A percentile compares a stretch with the other conserved stretches of the same genome.
phyloP scores from a whole-genome alignment of 371 early-diverging fungal species.

The Mortierella sp. region DNA sequence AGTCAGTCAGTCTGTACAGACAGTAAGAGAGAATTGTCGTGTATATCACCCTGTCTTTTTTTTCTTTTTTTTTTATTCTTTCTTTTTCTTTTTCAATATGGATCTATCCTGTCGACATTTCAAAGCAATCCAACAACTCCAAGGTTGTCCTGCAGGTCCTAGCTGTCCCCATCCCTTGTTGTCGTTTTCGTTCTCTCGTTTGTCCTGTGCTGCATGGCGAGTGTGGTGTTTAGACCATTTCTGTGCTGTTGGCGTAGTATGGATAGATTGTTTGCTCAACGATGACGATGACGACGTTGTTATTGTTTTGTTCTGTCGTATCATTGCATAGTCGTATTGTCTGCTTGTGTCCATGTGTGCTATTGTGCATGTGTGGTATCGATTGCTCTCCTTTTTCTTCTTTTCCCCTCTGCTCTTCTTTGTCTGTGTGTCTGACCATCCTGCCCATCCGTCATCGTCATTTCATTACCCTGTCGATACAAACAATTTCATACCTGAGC shows the following conservation, averaged over 20 bases:
- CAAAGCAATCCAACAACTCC: too few relatives aligned
- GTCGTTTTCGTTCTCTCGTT: not conserved
- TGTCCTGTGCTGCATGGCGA: not conserved
- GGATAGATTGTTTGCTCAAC: not conserved
- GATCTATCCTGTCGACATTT: not conserved
- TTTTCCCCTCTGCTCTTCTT: too few relatives aligned
- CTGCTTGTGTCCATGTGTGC: not conserved
- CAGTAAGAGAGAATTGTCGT: too few relatives aligned
- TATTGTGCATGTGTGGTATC: not conserved
- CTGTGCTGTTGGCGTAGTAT: not conserved
- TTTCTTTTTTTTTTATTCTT: slow-evolving; percentile 1
- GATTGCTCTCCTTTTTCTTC: not conserved
- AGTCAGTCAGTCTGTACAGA: not conserved
- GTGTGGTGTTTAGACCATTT: not conserved
- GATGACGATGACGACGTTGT: not conserved
- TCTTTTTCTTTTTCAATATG: not conserved
- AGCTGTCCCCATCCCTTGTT: too few relatives aligned
- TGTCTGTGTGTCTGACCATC: not conserved
- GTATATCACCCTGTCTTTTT: too few relatives aligned
- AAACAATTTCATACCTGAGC: slow-evolving; percentile 42
- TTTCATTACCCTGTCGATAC: not conserved
- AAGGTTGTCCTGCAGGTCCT: too few relatives aligned
- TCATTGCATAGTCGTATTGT: not conserved
- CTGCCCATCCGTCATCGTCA: not conserved
- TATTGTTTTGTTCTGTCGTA: too few relatives aligned